Evolutionary conservation across 306 rosid genomes (phyloP).

Genomic region (Delonix regia): DNA sequence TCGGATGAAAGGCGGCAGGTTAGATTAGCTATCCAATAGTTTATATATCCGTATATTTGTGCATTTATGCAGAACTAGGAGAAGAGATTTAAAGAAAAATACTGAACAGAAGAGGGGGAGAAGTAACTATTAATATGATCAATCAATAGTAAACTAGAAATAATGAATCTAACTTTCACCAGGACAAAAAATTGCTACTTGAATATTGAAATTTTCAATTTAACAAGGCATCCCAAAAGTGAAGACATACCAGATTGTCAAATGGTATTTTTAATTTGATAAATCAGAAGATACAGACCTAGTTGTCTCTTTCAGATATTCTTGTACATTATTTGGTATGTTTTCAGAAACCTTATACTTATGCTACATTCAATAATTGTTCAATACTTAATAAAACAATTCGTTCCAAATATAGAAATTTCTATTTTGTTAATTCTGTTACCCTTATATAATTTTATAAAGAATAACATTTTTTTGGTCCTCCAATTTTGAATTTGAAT

Average conservation of each 20-base stretch:
- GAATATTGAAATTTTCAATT: not conserved
- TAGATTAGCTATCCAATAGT: constrained; percentile 29
- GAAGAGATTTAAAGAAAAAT: constrained; percentile 17
- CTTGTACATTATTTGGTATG: not conserved
- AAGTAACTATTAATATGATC: constrained; percentile 3
- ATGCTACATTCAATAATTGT: not conserved
- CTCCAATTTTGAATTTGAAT: too few relatives aligned
- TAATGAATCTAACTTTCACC: not conserved
- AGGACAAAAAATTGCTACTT: not conserved
- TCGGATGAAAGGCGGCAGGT: constrained; percentile 99
- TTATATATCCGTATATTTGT: constrained; percentile 4
- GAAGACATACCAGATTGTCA: not conserved
- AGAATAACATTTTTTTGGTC: too few relatives aligned
- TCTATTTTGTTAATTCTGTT: constrained; percentile 1
- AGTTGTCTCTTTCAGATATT: not conserved
- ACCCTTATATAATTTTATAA: not conserved
- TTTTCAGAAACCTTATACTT: not conserved
- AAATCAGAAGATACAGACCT: not conserved
- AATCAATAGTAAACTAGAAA: not conserved
- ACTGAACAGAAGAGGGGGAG: constrained; percentile 11
- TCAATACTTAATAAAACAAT: not conserved
- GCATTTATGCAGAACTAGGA: constrained; percentile 23
- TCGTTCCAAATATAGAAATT: not conserved
- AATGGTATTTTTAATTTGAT: not conserved
- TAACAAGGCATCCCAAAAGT: not conserved